Evolutionary conservation across 192 early-diverging fungal species (phyloP), one percentile per base, ranked within the genome.

Genomic region (Backusella psychrophila): DNA sequence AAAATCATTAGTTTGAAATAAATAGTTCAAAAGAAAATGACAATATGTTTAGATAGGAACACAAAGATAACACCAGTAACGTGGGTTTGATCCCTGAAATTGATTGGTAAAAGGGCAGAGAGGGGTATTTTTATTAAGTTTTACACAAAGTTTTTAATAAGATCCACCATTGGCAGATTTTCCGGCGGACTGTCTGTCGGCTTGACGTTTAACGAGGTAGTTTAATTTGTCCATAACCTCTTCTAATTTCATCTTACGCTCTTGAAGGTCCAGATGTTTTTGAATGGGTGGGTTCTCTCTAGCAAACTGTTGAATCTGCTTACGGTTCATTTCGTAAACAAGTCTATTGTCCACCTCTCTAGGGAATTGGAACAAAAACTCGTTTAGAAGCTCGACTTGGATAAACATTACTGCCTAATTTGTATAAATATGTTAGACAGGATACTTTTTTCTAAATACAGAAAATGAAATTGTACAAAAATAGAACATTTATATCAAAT

Each of bases 341-440:
- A 99, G 78, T 69, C 91, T 87, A 73, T 95, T 91, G 81, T 99
- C 97, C 23, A 99, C 90, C 84, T 97, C 95, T 42, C 97, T 85
- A 41, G 97, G 97, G 74, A 98, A 90, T 85, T 98, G 96, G 91
- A 97, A 98, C 80, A 97, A 96, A 85, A 98, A 99, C 83, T 99
- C 97, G 80, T 96, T 97, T 80, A 99, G 85, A 65, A 99, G 88
- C 83, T 99, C 97, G 21, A 97, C 94, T 80, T 96, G 94, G 77
- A 99, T 97, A 81, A 99, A 99, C 94, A 99, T 96, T 44, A 96
- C 96, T 42, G 96, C 93, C 84, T 84, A 53, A 36, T 67, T 63
- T 35, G 38, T 6, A 78, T 38, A 71, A 66, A 59, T 14, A 77
- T 34, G 46, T 26, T 39, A 46, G 33, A 44, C 21, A 11, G 15